Evolutionary conservation across 352 stramenopile genomes (phyloP).

Genomic region (Halophytophthora batemanensis): DNA sequence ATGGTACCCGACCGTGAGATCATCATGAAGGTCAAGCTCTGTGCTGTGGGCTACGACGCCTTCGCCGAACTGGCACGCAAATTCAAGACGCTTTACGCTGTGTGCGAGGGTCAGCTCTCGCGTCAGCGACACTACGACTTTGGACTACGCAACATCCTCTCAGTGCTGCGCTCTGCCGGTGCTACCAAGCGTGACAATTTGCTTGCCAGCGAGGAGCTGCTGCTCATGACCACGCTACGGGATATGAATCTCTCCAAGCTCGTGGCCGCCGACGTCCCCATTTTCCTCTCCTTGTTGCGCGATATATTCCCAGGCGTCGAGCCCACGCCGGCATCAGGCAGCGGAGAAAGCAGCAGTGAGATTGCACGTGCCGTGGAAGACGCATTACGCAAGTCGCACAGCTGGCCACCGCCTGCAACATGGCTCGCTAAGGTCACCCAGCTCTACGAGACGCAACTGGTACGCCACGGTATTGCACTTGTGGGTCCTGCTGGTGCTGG

Average conservation of each 20-base stretch:
- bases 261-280: conserved; percentile 87
- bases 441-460: conserved; percentile 91
- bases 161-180: conserved; percentile 93
- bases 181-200: conserved; percentile 94
- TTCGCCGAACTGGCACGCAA: conserved; percentile 95
- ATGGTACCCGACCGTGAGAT: conserved; percentile 97
- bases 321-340: conserved; percentile 24
- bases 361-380: conserved; percentile 67
- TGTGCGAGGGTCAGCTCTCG: conserved; percentile 92
- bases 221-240: conserved; percentile 94
- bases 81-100: conserved; percentile 95
- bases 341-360: conserved; percentile 51
- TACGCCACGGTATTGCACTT: conserved; percentile 90
- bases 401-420: conserved; percentile 30
- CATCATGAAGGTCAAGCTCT: conserved; percentile 94
- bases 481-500: conserved; percentile 85
- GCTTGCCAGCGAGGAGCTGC: conserved; percentile 89
- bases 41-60: conserved; percentile 86
- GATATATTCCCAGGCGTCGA: conserved; percentile 86
- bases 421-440: conserved; percentile 91
- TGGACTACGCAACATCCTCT: conserved; percentile 93
- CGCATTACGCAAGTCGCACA: conserved; percentile 54
- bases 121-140: conserved; percentile 95
- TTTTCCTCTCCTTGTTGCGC: conserved; percentile 88
- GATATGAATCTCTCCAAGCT: conserved; percentile 95